Evolutionary conservation across 1,139 yeast species (phyloP), one percentile per base, ranked within the genome.

Genomic region (Spencermartinsiella ligniputridi): DNA sequence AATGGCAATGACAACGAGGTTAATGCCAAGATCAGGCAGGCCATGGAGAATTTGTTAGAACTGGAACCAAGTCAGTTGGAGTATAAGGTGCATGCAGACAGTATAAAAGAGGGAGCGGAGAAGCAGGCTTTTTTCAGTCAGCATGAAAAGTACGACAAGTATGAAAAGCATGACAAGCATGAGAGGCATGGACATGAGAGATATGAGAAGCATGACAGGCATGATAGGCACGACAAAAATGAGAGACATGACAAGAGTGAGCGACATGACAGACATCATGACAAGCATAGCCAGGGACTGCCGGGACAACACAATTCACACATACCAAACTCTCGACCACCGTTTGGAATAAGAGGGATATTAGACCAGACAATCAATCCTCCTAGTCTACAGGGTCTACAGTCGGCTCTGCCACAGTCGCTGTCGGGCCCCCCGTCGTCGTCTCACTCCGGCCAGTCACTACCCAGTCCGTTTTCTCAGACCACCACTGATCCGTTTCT

Each of bases 31-130:
- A 54, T 63, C 33, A 48, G 53, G 37, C 48, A 47, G 15, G 57
- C 58, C 12, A 48, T 63, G 35, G 44, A 49, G 24, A 41, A 41
- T 8, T 47, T 58, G n/a, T 47, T 64, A 39, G 51, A 53, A 2
- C 52, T 60, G n/a, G 55, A 49, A 12, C 56, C 50, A 13, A 46
- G 47, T n/a, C 39, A 30, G 27, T 45, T 56, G 33, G 62, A 56
- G 41, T 63, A 62, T 51, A 62, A 62, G 49, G 57, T 60, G 12
- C 67, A 63, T 47, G 48, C 59, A 9, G 63, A 60, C 24, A 57
- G 63, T 40, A 50, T 62, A 36, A 59, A 61, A 17, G 50, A 48
- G 25, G 52, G 52, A 19, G 51, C 49, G 5, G 46, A 47, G 41
- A 49, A 49, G 37, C 52, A 47, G 33, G 52, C 49, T 5, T 33